Percentiles rank a stretch among this genome's conserved stretches.
These are phyloP conservation scores for Metarhizium guizhouense DNA, from an alignment of 2,329 filamentous ascomycete genomes.

Conservation along the genomic window DNA sequence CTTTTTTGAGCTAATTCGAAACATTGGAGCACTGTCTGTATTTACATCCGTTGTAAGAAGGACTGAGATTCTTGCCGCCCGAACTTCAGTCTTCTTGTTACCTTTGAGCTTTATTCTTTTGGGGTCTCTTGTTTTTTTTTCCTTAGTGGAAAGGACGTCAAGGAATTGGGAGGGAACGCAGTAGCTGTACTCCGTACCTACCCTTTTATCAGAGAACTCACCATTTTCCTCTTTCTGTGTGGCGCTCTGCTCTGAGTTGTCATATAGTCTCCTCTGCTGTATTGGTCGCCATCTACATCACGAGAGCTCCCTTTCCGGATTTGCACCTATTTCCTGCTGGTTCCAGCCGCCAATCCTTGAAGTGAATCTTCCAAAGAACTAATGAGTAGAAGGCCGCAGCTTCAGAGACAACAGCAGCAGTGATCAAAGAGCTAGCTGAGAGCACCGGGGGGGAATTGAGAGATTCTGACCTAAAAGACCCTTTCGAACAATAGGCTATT, in stretches of 20 bases:
- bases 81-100: background rate
- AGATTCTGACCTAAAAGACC: background rate
- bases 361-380: background rate
- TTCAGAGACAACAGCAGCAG: background rate
- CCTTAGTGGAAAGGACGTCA: background rate
- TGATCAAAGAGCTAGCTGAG: background rate
- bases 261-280: conserved; percentile 3
- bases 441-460: background rate
- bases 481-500: background rate
- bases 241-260: conserved; percentile 6
- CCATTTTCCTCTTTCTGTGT: conserved; percentile 9
- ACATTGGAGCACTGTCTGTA: background rate
- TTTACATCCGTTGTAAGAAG: background rate
- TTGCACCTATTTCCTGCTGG: background rate
- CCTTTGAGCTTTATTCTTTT: background rate
- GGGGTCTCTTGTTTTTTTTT: background rate
- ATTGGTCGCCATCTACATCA: background rate
- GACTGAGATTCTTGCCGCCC: background rate
- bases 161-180: conserved; percentile 7
- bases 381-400: background rate
- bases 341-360: background rate
- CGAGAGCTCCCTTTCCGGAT: background rate
- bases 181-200: conserved; percentile 14
- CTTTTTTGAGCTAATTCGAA: background rate
- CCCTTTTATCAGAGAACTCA: conserved; percentile 12